A percentile compares a stretch with the other conserved stretches of the same genome.
These are phyloP conservation scores for Xylariaceae sp. DNA, from an alignment of 2,329 filamentous ascomycete genomes.

Conservation along the genomic window DNA sequence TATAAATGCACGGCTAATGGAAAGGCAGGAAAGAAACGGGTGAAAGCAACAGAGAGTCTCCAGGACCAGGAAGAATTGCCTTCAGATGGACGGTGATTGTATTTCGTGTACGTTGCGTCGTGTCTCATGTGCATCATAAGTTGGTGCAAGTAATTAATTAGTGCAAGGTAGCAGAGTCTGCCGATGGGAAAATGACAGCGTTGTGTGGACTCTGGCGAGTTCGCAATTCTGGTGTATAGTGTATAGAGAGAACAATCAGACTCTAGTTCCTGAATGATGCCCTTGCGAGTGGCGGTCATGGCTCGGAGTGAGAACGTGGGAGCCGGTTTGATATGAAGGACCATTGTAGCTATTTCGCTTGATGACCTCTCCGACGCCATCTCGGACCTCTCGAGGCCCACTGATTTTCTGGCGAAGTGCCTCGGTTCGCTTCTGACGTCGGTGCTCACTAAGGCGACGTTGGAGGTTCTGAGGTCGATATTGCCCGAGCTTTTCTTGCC, in stretches of 20 bases:
- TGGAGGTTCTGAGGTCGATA: slow-evolving; percentile 50
- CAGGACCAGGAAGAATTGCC: too few species aligned
- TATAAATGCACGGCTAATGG: too few species aligned
- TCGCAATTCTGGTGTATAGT: too few species aligned
- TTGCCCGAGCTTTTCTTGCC: slow-evolving; percentile 50
- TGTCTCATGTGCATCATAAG: too few species aligned
- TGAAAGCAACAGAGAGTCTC: too few species aligned
- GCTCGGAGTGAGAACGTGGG: background rate
- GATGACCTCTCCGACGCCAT: slow-evolving; percentile 58
- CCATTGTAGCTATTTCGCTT: slow-evolving; percentile 42
- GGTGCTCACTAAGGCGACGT: slow-evolving; percentile 55
- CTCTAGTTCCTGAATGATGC: background rate
- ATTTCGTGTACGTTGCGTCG: too few species aligned
- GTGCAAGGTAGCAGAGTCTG: too few species aligned
- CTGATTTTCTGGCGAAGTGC: slow-evolving; percentile 61
- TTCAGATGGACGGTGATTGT: too few species aligned
- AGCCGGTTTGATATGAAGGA: slow-evolving; percentile 28
- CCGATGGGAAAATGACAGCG: too few species aligned
- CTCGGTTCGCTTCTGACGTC: slow-evolving; percentile 56
- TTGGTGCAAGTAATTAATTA: too few species aligned
- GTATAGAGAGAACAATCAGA: background rate
- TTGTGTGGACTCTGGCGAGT: too few species aligned
- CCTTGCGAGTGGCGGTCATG: background rate
- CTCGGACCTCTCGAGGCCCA: slow-evolving; percentile 55
- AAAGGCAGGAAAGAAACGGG: too few species aligned